Evolutionary conservation across 2,329 filamentous ascomycete species (phyloP).

Genomic region (Drechslera avenae): DNA sequence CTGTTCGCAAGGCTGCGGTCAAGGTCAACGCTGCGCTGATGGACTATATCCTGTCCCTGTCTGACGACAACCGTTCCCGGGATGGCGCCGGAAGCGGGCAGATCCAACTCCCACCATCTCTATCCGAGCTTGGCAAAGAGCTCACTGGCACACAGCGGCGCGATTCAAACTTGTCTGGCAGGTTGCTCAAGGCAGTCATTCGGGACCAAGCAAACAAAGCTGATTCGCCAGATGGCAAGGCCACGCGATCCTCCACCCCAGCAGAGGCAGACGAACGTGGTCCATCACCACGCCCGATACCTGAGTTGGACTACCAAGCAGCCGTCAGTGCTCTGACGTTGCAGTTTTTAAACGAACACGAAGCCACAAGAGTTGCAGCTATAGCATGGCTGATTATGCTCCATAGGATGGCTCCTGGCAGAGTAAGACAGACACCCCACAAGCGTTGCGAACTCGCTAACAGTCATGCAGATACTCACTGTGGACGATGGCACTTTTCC

Average conservation of each 20-base stretch:
- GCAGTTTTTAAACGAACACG: conserved; percentile 94
- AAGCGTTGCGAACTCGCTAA: conserved; percentile 4
- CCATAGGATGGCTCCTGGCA: conserved; percentile 90
- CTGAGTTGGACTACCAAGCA: conserved; percentile 92
- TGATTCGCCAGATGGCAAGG: conserved; percentile 35
- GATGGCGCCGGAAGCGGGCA: conserved; percentile 49
- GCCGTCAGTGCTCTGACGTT: conserved; percentile 92
- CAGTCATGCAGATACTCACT: conserved; percentile 62
- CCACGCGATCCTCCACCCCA: conserved; percentile 49
- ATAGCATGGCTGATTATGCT: conserved; percentile 98
- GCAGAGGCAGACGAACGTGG: conserved; percentile 54
- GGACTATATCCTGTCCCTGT: conserved; percentile 90
- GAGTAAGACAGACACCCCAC: conserved; percentile 59
- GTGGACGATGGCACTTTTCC: conserved; percentile 98
- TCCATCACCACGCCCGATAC: conserved; percentile 51
- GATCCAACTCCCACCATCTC: conserved; percentile 50
- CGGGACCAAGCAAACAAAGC: conserved; percentile 39
- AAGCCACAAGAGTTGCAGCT: conserved; percentile 91
- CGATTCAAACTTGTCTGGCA: conserved; percentile 46
- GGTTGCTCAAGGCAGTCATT: conserved; percentile 43
- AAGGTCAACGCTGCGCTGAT: conserved; percentile 90
- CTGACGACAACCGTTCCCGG: conserved; percentile 61
- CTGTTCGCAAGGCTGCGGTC: conserved; percentile 84
- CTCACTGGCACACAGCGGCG: conserved; percentile 48
- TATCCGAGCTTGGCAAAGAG: conserved; percentile 48